These are phyloP conservation scores for Lasiodiplodia theobromae DNA, from an alignment of 2,329 filamentous ascomycete genomes.

Conservation along the genomic window DNA sequence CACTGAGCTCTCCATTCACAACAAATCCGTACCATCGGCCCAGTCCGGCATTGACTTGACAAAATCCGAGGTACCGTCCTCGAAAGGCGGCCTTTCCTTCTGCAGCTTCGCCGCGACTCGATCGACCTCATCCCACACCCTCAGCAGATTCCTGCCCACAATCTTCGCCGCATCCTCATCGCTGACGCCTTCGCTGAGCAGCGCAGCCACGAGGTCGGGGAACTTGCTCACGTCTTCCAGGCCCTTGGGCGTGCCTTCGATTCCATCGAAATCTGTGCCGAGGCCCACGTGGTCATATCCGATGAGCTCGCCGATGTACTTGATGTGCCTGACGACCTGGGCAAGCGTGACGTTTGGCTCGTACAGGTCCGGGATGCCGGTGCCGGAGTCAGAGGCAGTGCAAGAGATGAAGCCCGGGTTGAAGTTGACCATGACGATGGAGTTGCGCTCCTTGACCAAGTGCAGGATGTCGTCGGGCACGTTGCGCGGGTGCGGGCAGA, in stretches of 20 bases:
- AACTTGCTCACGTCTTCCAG: conserved; percentile 87
- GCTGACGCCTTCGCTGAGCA: conserved; percentile 75
- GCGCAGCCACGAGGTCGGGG: conserved; percentile 76
- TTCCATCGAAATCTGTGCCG: conserved; percentile 90
- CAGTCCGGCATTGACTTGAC: background rate
- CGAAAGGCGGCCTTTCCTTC: conserved; percentile 51
- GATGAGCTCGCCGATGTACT: conserved; percentile 80
- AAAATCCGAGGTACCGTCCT: conserved; percentile 49
- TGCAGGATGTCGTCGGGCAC: conserved; percentile 84
- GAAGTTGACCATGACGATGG: conserved; percentile 92
- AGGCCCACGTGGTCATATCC: conserved; percentile 89
- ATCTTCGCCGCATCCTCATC: conserved; percentile 77
- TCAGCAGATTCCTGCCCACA: conserved; percentile 79
- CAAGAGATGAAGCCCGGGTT: conserved; percentile 83
- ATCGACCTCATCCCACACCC: conserved; percentile 85
- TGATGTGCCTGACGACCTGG: conserved; percentile 81
- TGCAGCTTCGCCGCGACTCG: conserved; percentile 72
- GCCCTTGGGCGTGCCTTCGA: conserved; percentile 70
- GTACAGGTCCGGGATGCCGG: conserved; percentile 72
- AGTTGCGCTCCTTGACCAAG: conserved; percentile 74
- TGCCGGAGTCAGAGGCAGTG: conserved; percentile 62
- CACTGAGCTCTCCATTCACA: background rate
- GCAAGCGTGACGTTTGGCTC: conserved; percentile 74
- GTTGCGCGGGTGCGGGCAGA: conserved; percentile 90
- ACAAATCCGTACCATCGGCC: background rate